These are phyloP conservation scores for Kandelia obovata DNA, from an alignment of 345 rosid genomes.

Conservation along the genomic window DNA sequence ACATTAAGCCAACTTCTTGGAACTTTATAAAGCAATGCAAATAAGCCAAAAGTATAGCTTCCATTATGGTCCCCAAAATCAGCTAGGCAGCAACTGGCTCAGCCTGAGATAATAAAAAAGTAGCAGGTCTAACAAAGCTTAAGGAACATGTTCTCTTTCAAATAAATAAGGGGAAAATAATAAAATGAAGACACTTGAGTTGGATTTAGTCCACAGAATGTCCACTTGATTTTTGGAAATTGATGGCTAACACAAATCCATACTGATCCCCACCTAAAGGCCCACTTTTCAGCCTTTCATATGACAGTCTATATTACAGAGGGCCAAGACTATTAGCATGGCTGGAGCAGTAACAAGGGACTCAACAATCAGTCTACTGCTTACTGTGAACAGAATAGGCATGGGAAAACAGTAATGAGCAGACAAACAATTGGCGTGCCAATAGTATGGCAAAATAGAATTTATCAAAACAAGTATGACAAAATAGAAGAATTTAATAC, in stretches of 20 bases:
- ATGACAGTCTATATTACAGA: too few species aligned
- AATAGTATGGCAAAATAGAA: background rate
- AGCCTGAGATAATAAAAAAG: background rate
- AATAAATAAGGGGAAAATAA: background rate
- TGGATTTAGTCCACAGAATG: too few species aligned
- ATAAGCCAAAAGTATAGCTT: background rate
- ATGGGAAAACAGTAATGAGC: background rate
- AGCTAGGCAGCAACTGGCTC: background rate
- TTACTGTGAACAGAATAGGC: too few species aligned
- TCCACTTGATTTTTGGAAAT: too few species aligned
- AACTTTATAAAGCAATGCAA: background rate
- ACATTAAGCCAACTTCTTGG: background rate
- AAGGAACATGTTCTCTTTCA: background rate
- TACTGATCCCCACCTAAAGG: too few species aligned
- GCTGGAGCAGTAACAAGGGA: too few species aligned
- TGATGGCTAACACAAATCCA: too few species aligned
- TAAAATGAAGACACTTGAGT: background rate
- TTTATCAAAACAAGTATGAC: background rate
- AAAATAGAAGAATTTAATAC: conserved; percentile 28
- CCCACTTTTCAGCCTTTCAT: too few species aligned
- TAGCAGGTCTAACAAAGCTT: background rate
- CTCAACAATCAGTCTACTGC: too few species aligned
- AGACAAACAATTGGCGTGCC: background rate
- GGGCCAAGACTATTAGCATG: too few species aligned
- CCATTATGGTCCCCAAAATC: background rate